A percentile compares a stretch with the other conserved stretches of the same genome.
Evolutionary conservation across 2,329 filamentous ascomycete species (phyloP).

Genomic region (Chaetomium sp.): DNA sequence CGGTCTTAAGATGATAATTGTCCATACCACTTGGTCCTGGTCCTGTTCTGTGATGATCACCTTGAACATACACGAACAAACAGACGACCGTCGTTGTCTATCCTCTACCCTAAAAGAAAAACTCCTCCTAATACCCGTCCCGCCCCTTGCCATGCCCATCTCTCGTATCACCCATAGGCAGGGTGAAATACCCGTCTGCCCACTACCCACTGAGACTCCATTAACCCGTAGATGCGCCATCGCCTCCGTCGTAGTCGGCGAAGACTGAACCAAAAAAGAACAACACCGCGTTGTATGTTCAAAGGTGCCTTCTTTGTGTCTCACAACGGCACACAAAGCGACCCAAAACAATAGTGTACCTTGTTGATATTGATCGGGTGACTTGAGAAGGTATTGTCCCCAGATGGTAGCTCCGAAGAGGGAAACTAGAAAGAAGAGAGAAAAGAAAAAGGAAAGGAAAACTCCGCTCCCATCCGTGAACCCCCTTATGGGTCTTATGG

Average conservation of each 20-base stretch:
- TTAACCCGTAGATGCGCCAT: slow-evolving; percentile 1
- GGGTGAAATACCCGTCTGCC: background rate
- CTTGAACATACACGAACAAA: background rate
- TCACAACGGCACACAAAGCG: background rate
- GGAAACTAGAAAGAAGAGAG: background rate
- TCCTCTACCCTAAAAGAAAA: background rate
- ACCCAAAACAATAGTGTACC: background rate
- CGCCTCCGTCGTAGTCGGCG: background rate
- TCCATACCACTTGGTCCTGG: too few species aligned
- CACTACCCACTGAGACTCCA: background rate
- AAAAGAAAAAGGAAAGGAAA: background rate
- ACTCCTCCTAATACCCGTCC: slow-evolving; percentile 1
- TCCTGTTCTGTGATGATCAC: too few species aligned
- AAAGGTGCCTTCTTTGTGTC: too few species aligned
- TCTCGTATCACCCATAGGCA: slow-evolving; percentile 9
- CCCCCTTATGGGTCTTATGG: too few species aligned
- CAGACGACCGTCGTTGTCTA: background rate
- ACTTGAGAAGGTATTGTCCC: background rate
- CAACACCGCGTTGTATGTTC: too few species aligned
- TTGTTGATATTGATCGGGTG: background rate
- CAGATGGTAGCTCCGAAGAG: background rate
- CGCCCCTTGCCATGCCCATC: background rate
- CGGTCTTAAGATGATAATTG: too few species aligned
- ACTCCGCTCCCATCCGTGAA: background rate
- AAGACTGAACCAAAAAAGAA: too few species aligned